phyloP scores from a whole-genome alignment of 2,329 filamentous ascomycete genomes.

The Stachybotrys echinatus region DNA sequence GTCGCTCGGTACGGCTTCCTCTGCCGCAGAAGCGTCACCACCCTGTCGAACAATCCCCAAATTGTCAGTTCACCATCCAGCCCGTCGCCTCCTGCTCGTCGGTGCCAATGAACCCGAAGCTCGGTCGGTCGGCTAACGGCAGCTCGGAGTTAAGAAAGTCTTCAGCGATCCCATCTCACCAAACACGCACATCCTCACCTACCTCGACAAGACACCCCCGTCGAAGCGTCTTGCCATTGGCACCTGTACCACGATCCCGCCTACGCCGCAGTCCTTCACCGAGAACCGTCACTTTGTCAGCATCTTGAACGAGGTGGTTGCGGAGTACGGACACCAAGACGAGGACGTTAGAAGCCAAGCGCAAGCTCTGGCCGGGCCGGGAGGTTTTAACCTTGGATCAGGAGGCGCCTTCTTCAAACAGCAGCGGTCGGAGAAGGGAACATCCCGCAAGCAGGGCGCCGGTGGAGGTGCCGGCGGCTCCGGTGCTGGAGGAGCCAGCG shows the following conservation, averaged over 20 bases:
- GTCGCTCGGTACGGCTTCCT: slow-evolving; percentile 11
- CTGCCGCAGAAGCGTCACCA: slow-evolving; percentile 33
- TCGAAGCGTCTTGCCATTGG: slow-evolving; percentile 51
- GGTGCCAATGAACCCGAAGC: not conserved
- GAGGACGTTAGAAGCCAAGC: slow-evolving; percentile 51
- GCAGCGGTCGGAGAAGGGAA: slow-evolving; percentile 27
- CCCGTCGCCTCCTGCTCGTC: not conserved
- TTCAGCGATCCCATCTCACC: slow-evolving; percentile 43
- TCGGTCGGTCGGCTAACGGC: not conserved
- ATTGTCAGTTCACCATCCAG: slow-evolving; percentile 39
- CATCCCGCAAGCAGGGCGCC: slow-evolving; percentile 26
- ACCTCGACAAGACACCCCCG: slow-evolving; percentile 54
- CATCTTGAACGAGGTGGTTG: slow-evolving; percentile 53
- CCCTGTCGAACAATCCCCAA: slow-evolving; percentile 43
- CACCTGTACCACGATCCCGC: slow-evolving; percentile 51
- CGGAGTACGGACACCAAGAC: slow-evolving; percentile 50
- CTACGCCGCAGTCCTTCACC: slow-evolving; percentile 53
- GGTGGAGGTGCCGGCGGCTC: slow-evolving; percentile 35
- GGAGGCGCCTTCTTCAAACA: slow-evolving; percentile 46
- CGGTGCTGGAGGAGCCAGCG: slow-evolving; percentile 50
- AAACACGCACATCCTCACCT: slow-evolving; percentile 49
- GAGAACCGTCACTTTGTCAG: slow-evolving; percentile 55
- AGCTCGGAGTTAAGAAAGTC: slow-evolving; percentile 42
- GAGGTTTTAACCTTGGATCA: slow-evolving; percentile 46
- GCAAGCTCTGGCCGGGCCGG: slow-evolving; percentile 53